Evolutionary conservation across 2,329 filamentous ascomycete species (phyloP), one percentile per base, ranked within the genome.

Genomic region (Hypoxylon sp.): DNA sequence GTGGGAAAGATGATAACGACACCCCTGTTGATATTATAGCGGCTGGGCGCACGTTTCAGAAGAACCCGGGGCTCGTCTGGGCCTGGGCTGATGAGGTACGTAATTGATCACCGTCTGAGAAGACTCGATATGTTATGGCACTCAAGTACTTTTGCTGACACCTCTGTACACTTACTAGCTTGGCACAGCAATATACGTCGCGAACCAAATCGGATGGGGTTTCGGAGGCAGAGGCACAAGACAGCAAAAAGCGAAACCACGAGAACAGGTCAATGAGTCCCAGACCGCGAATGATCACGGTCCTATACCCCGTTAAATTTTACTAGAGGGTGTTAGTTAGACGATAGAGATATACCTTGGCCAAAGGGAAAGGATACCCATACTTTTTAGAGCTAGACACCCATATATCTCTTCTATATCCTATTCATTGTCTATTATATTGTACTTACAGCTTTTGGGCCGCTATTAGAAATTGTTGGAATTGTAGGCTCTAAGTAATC

Each of bases 11-110:
- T 2, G 47, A 57, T 0, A 52, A 62, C 3, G 66, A 69, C 19
- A 59, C 63, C 2, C 60, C 69, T 0, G 70, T 89, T 0, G 88
- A 90, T 73, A 78, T 85, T 0, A 79, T 85, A 5, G 79, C 83
- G 29, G 82, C 82, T 0, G 87, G 86, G 0, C 81, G 88, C 1
- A 78, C 81, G 78, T 90, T 90, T 72, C 86, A 86, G 77, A 87
- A 88, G 79, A 86, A 89, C 68, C 87, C 88, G 0, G 85, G 85
- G 0, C 72, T 89, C 17, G 86, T 88, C 0, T 87, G 84, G 81
- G 72, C 78, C 1, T 89, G 83, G 80, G 87, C 87, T 1, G 84
- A 88, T 55, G 87, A 89, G 14, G 74, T 89, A 26, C 81, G 79
- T 0, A 10, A 10, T 35, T 37, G 6, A 42, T 6, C 31, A 44